Evolutionary conservation across 345 rosid genomes (phyloP), one percentile per base, ranked within the genome.

Genomic region (Syzygium grande): DNA sequence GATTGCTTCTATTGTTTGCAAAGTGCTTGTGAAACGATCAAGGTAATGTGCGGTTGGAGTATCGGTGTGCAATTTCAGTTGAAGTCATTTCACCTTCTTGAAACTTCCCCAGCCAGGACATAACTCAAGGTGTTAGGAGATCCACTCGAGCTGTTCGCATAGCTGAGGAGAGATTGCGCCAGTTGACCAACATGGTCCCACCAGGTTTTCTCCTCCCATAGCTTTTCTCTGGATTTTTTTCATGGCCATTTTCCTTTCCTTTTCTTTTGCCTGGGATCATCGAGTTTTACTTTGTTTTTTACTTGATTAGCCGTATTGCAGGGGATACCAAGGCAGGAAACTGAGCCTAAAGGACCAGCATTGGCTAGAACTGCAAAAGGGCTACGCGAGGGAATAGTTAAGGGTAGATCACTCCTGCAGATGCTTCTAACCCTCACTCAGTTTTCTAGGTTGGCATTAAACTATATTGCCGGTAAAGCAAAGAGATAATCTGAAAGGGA

Each of bases 81-180:
- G 73, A n/a, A 61, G 73, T 38, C 19, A 38, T 14, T 38, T 19
- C 49, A 73, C 83, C 23, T 38, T 73, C 83, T 73, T 2, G 14
- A 34, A 73, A 73, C 49, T 86, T 83, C 77, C 89, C 73, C 90
- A 97, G 99, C 46, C 99, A 95, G 88, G 98, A 92, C 88, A 95
- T 97, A 58, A 94, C 95, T 46, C 99, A 93, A 92, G 98, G 99
- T 85, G 98, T 96, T 89, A 92, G 92, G 89, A 93, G 92, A 90
- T 96, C 99, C 34, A 92, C 99, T 52, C 90, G 91, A 86, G 97
- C 94, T 56, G 98, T 97, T 89, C 97, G 95, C 21, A 55, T 93
- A 85, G 99, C 98, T 86, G 99, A 96, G 92, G 98, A 96, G 93
- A 94, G 94, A 89, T 91, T 97, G 86, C 95, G 95, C 51, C 85